A percentile compares a stretch with the other conserved stretches of the same genome.
phyloP scores from a whole-genome alignment of 129 eudicot genomes.

The Tanacetum coccineum region DNA sequence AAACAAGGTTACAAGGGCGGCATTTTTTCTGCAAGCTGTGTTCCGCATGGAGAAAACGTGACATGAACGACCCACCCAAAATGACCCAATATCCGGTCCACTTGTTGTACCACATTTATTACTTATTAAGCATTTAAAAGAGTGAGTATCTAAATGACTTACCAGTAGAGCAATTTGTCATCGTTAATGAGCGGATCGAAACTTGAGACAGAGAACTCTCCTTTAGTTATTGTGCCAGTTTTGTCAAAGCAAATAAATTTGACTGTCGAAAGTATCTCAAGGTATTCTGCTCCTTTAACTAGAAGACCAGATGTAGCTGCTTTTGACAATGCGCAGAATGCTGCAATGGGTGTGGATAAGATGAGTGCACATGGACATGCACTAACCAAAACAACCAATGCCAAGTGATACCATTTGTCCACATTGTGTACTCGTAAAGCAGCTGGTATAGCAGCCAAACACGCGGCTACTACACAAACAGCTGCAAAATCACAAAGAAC shows the following conservation, averaged over 20 bases:
- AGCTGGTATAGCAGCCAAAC: slow-evolving; percentile 60
- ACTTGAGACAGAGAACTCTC: slow-evolving; percentile 67
- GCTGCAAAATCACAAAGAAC: slow-evolving; percentile 37
- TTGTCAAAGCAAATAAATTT: slow-evolving; percentile 79
- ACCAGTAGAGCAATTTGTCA: slow-evolving; percentile 67
- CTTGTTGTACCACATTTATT: neutral
- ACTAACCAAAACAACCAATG: slow-evolving; percentile 87
- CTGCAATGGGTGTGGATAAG: slow-evolving; percentile 90
- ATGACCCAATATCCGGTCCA: too few relatives aligned
- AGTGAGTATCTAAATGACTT: neutral
- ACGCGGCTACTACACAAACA: slow-evolving; percentile 53
- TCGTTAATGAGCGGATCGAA: slow-evolving; percentile 43
- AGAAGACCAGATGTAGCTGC: slow-evolving; percentile 86
- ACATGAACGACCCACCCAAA: too few relatives aligned
- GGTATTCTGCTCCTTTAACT: slow-evolving; percentile 83
- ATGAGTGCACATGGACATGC: slow-evolving; percentile 97
- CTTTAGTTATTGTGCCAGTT: slow-evolving; percentile 87
- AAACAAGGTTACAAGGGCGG: neutral
- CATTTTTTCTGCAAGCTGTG: neutral
- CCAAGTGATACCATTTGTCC: slow-evolving; percentile 71
- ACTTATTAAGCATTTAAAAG: neutral
- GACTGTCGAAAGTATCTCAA: slow-evolving; percentile 65
- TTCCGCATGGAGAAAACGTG: too few relatives aligned
- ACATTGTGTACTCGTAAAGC: slow-evolving; percentile 37
- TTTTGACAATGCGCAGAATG: slow-evolving; percentile 78